Evolutionary conservation across 305 asterid species (phyloP), one percentile per base, ranked within the genome.

Genomic region (Petunia hybrid): DNA sequence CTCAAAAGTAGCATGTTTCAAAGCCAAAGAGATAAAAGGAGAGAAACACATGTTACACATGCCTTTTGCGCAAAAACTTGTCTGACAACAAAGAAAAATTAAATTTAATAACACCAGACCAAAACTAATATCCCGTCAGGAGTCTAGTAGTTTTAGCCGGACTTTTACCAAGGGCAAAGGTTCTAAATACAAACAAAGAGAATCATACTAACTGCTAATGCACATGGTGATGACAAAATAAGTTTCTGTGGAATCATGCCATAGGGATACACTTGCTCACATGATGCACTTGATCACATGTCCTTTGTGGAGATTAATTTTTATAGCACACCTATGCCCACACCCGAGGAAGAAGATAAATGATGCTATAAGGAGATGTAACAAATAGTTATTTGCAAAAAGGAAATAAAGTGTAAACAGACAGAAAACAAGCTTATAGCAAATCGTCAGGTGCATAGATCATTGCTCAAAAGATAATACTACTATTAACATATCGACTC

Each of bases 371-470:
- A 36, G 69, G 45, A 63, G 45, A 41, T 9, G 59, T 4, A 31
- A 45, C 76, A 45, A n/a, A n/a, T n/a, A 22, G 59, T 9, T 41
- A 1, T 69, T 5, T 16, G 22, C 3, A 5, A 8, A 69, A 45
- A 65, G 4, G 76, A 39, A 45, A 45, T 16, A 39, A 9, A 69
- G 4, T 69, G 40, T 69, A 69, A 4, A 43, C 8, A 9, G 40
- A 14, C 38, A 2, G 9, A 69, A 69, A 69, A 69, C 76, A 69
- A 69, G 59, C 22, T 69, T 69, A 45, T 4, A 45, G 76, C 76
- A 40, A 22, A 16, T 45, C 8, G 12, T 16, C 9, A 69, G 76
- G 22, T 45, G 76, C 41, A 69, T 48, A 45, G n/a, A 1, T 2
- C 41, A 69, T 69, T 8, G 16, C 76, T 43, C 41, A 43, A 69